Evolutionary conservation across 176 grass and related monocot genomes (phyloP), one percentile per base, ranked within the genome.

Genomic region (Aegilops tauschii): DNA sequence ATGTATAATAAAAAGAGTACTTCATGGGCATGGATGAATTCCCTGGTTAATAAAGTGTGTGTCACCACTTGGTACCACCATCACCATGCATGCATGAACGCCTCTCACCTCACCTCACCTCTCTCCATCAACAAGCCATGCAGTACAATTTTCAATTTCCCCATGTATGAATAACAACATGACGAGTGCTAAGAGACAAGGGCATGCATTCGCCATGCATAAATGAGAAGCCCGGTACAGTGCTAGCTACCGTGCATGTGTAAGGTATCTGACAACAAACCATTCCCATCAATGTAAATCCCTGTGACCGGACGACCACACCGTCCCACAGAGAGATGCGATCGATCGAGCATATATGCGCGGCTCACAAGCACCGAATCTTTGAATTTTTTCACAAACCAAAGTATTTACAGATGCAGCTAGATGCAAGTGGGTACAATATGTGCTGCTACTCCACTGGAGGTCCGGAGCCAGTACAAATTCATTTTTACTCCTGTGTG

Each of bases 181-280:
- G 86, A 85, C 90, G 81, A 69, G 35, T 82, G 82, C 90, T 78
- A 88, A 88, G 54, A 91, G 90, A 91, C 90, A 91, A 88, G 56
- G 86, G 71, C 73, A 42, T 77, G 63, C 73, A 32, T 77, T 91
- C 64, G 62, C 86, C 63, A 70, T 64, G 84, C 65, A 23, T 88
- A 65, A 80, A 91, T 87, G 89, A 77, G 45, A 86, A 85, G 20
- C 59, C 81, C 30, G 23, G 81, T 84, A 85, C 89, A 85, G 89
- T 64, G 68, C 81, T 90, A 79, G 74, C 85, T 83, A 84, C n/a
- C 31, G 49, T 80, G 66, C 68, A 79, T 79, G 85, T 73, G 76
- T 61, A 84, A 77, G 69, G 81, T 81, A 42, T 85, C 90, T 88
- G 90, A 88, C 85, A 62, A 0, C 75, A 88, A 87, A 91, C 80